Evolutionary conservation across 768 basidiomycete genomes (phyloP).

Genomic region (Leccinum subtestaceum): DNA sequence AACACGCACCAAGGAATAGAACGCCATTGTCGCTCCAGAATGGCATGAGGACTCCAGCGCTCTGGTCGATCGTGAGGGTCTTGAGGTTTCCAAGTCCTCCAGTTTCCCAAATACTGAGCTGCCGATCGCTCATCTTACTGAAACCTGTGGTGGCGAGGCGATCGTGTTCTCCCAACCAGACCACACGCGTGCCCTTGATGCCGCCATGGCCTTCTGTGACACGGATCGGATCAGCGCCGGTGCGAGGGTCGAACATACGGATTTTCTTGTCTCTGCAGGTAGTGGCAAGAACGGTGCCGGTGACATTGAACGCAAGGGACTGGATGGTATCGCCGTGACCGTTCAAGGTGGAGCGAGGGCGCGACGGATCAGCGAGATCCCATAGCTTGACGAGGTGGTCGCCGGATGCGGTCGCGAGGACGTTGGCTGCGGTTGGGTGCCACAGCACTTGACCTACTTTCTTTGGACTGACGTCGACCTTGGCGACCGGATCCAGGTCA

Average conservation of each 20-base stretch:
- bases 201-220: conserved; percentile 86
- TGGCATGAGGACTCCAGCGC: conserved; percentile 93
- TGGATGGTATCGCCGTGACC: conserved; percentile 91
- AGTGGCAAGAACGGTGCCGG: conserved; percentile 80
- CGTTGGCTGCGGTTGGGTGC: conserved; percentile 86
- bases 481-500: conserved; percentile 84
- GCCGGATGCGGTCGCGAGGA: conserved; percentile 77
- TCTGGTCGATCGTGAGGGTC: conserved; percentile 80
- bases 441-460: conserved; percentile 94
- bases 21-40: conserved; percentile 97
- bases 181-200: conserved; percentile 86
- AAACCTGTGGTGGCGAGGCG: conserved; percentile 94
- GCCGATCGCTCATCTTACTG: conserved; percentile 94
- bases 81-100: conserved; percentile 72
- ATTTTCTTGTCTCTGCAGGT: conserved; percentile 93
- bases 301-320: conserved; percentile 74
- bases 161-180: conserved; percentile 89
- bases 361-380: conserved; percentile 79
- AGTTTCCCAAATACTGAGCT: conserved; percentile 88
- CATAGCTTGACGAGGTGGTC: conserved; percentile 89
- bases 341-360: conserved; percentile 54
- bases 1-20: conserved; percentile 67
- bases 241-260: conserved; percentile 86
- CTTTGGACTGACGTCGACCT: conserved; percentile 74
- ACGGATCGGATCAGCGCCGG: conserved; percentile 78